Evolutionary conservation across 2,329 filamentous ascomycete genomes (phyloP).

Genomic region (Thelonectria rubi): DNA sequence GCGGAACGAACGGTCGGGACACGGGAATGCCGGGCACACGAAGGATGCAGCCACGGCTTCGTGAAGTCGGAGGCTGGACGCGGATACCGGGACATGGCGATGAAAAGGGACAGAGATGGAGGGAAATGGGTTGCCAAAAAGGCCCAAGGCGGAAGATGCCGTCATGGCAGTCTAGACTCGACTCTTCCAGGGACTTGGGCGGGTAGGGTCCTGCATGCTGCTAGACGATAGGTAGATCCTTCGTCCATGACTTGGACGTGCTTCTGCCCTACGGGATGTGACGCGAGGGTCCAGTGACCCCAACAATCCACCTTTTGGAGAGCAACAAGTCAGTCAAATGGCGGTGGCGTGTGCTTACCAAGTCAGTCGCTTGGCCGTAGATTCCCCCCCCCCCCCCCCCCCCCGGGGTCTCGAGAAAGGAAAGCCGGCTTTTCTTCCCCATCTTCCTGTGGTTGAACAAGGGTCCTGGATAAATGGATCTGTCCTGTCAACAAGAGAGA

Average conservation of each 20-base stretch:
- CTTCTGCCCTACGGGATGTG: neutral
- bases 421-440: neutral
- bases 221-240: no score
- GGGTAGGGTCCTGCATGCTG: neutral
- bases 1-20: neutral
- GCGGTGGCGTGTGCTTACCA: neutral
- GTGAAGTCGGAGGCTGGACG: neutral
- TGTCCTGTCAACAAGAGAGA: neutral
- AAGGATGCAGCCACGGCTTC: neutral
- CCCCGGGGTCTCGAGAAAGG: neutral
- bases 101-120: neutral
- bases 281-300: neutral
- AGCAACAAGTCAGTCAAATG: neutral
- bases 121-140: neutral
- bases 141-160: neutral
- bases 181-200: neutral
- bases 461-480: constrained; percentile 2
- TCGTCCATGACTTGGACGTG: no score
- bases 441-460: neutral
- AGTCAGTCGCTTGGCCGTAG: neutral
- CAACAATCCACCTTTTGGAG: neutral
- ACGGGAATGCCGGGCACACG: neutral
- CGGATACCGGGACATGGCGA: neutral
- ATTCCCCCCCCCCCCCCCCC: neutral
- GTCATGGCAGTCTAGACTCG: neutral